These are phyloP conservation scores for Rosa hybrid DNA, from an alignment of 331 rosid genomes.

Conservation along the genomic window DNA sequence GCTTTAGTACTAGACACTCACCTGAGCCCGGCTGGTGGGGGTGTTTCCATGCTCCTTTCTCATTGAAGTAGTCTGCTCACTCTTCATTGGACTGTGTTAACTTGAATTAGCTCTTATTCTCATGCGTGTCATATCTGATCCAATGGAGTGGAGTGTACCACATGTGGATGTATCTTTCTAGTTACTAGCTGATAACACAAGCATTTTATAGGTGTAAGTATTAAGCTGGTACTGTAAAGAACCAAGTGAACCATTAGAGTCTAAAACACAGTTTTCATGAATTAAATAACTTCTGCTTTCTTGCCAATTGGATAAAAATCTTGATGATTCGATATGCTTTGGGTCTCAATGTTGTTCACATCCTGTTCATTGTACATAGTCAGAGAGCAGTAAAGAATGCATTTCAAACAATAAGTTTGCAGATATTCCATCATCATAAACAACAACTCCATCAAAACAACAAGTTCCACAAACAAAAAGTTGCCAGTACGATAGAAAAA, in stretches of 20 bases:
- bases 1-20: conserved; percentile 25
- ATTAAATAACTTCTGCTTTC: conserved; percentile 11
- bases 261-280: background rate
- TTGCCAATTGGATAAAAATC: conserved; percentile 42
- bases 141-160: conserved; percentile 80
- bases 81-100: conserved; percentile 47
- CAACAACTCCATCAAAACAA: too few species aligned
- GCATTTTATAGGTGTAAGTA: conserved; percentile 22
- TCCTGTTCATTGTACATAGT: too few species aligned
- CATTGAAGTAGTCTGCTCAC: conserved; percentile 44
- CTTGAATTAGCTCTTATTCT: conserved; percentile 53
- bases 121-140: conserved; percentile 94
- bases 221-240: background rate
- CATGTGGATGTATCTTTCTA: conserved; percentile 70
- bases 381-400: too few species aligned
- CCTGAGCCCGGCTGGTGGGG: conserved; percentile 78
- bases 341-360: too few species aligned
- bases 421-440: too few species aligned
- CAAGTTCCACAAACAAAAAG: too few species aligned
- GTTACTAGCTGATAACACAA: conserved; percentile 51
- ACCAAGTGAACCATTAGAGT: background rate
- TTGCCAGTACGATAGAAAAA: too few species aligned
- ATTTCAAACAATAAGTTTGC: too few species aligned
- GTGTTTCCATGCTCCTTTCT: conserved; percentile 59
- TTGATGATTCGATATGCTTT: conserved; percentile 34